A percentile compares a stretch with the other conserved stretches of the same genome.
These are phyloP conservation scores for Kwoniella sp. DNA, from an alignment of 768 basidiomycete species.

Conservation along the genomic window DNA sequence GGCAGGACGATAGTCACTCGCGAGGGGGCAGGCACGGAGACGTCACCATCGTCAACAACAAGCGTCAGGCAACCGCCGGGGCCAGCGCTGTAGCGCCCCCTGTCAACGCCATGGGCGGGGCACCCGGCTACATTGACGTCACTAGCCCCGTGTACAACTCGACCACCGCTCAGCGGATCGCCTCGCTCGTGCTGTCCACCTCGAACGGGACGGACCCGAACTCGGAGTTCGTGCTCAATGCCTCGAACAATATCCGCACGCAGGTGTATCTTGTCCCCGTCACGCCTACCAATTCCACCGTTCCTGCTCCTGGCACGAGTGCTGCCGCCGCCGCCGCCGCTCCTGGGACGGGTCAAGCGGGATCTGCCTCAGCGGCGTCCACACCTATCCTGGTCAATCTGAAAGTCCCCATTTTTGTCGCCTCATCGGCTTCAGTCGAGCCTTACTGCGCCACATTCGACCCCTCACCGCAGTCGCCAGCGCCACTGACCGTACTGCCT, in stretches of 20 bases:
- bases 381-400: constrained; percentile 52
- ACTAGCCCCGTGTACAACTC: constrained; percentile 50
- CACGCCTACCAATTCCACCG: constrained; percentile 9
- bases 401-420: constrained; percentile 54
- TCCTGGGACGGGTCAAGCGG: no score
- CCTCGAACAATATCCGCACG: constrained; percentile 56
- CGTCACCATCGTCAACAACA: constrained; percentile 18
- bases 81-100: no score
- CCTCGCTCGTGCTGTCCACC: constrained; percentile 52
- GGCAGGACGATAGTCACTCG: not conserved
- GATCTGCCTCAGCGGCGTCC: constrained; percentile 9
- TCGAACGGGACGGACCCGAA: constrained; percentile 40
- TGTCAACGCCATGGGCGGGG: constrained; percentile 27
- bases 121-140: constrained; percentile 45
- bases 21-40: no score
- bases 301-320: no score
- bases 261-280: constrained; percentile 53
- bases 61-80: constrained; percentile 15
- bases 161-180: constrained; percentile 50
- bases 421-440: constrained; percentile 49
- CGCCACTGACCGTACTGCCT: constrained; percentile 56
- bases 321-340: constrained; percentile 13
- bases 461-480: constrained; percentile 54
- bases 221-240: constrained; percentile 54
- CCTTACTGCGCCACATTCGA: constrained; percentile 64